Conservation (phyloP, 176 grass and related monocot species). For the Carex littledalei region DNA sequence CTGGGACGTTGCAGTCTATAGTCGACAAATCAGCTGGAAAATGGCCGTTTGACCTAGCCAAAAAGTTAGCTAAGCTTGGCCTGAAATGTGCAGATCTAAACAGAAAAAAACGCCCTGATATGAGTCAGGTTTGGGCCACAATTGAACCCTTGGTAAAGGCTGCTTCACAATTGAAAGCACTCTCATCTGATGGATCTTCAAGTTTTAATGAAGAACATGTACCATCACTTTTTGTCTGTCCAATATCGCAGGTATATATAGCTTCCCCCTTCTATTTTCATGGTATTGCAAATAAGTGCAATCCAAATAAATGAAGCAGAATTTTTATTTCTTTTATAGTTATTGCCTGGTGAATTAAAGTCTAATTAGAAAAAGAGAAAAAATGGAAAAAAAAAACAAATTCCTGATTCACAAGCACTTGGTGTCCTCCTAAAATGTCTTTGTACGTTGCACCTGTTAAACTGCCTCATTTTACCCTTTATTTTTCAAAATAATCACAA, state of each 20-base stretch:
- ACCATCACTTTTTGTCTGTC: slow-evolving; percentile 47
- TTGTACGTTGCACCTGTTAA: neutral
- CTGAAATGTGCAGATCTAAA: slow-evolving; percentile 57
- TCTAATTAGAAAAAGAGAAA: neutral
- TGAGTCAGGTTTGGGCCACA: slow-evolving; percentile 60
- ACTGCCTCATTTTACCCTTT: neutral
- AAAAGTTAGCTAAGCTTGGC: slow-evolving; percentile 66
- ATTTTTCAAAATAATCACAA: neutral
- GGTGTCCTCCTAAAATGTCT: neutral
- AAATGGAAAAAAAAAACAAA: neutral
- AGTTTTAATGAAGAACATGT: neutral
- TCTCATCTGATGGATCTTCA: neutral
- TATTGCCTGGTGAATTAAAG: neutral
- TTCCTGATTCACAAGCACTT: neutral
- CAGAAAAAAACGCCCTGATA: slow-evolving; percentile 41
- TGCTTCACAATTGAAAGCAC: neutral
- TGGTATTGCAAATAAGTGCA: neutral
- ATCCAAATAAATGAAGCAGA: neutral
- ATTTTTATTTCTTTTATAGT: neutral
- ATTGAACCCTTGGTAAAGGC: slow-evolving; percentile 48
- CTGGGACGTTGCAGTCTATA: slow-evolving; percentile 32
- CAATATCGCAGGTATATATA: slow-evolving; percentile 39
- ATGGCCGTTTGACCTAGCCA: slow-evolving; percentile 72
- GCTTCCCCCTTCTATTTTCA: neutral
- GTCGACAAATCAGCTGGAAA: slow-evolving; percentile 50